Evolutionary conservation across 2,329 filamentous ascomycete species (phyloP), one percentile per base, ranked within the genome.

Genomic region (Cadophora gregata): DNA sequence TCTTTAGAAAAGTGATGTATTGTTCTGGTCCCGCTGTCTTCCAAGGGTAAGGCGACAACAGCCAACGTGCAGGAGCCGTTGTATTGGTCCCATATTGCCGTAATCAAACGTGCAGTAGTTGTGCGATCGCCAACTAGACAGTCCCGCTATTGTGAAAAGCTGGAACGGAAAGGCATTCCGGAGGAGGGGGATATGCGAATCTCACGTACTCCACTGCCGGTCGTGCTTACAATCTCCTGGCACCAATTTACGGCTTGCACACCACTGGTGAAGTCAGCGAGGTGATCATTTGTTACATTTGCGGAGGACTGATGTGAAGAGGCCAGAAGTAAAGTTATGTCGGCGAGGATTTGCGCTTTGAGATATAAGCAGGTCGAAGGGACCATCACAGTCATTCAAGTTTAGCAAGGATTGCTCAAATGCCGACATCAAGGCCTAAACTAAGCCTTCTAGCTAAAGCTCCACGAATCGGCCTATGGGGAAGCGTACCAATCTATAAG

Each of bases 21-120:
- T 21, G 19, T 47, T 47, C 7, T 47, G n/a, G 2, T 9, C 3
- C 42, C 1, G 14, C 12, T 19, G 45, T 9, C 25, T 31, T 19
- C 4, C 2, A 24, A 48, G 10, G 45, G n/a, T 36, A 12, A 36
- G 31, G 31, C 10, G n/a, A 47, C 42, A 47, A 47, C 6, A 47
- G 19, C 42, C 42, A 21, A 21, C n/a, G 3, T 21, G 42, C 5
- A 47, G 42, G 6, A 38, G 33, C 33, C 55, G 33, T 19, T 24
- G 33, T 24, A n/a, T 42, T 58, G 33, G 33, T 42, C 8, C 21
- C 3, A 5, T 4, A 16, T 14, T 42, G 31, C 55, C 33, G 55
- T 38, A 19, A 9, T 58, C 2, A 58, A 42, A 42, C 55, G 33
- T 58, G 55, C 55, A 58, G 55, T 58, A 42, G 55, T 33, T 27